Conservation (phyloP, 129 eudicot species). For the Ambrosia artemisiifolia region DNA sequence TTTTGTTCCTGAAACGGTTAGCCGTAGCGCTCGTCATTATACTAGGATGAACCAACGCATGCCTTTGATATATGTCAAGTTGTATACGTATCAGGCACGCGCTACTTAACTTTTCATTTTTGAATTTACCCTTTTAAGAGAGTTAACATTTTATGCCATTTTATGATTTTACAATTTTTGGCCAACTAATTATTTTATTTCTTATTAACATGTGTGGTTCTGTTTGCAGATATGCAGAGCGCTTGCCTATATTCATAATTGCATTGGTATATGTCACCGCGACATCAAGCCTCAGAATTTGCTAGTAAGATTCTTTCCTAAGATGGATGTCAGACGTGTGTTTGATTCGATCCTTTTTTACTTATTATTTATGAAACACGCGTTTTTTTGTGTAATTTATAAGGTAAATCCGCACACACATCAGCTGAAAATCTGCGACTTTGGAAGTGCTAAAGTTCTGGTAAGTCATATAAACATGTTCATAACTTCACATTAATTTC, state of each 20-base stretch:
- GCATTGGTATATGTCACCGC: constrained; percentile 91
- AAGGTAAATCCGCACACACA: constrained; percentile 99
- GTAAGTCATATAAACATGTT: constrained; percentile 39
- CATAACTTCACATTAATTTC: not conserved
- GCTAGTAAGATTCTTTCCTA: constrained; percentile 50
- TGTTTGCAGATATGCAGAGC: constrained; percentile 93
- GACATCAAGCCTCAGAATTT: constrained; percentile 98
- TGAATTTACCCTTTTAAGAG: not conserved
- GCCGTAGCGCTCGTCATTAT: constrained; percentile 81
- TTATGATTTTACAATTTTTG: not conserved
- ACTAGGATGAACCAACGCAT: constrained; percentile 79
- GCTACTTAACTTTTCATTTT: constrained; percentile 2
- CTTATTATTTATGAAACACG: not conserved
- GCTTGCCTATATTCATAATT: constrained; percentile 86
- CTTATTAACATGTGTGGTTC: not conserved
- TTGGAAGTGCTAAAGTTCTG: constrained; percentile 98
- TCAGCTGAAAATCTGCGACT: constrained; percentile 89
- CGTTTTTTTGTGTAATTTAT: constrained; percentile 9
- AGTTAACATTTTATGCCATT: not conserved
- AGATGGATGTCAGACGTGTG: too few relatives aligned
- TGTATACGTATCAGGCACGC: constrained; percentile 88
- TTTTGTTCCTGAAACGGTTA: constrained; percentile 94
- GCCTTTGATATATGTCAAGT: constrained; percentile 90
- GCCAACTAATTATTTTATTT: not conserved
- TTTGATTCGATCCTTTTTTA: not conserved